phyloP scores from a whole-genome alignment of 371 early-diverging fungal genomes.

The Funneliformis caledonium region DNA sequence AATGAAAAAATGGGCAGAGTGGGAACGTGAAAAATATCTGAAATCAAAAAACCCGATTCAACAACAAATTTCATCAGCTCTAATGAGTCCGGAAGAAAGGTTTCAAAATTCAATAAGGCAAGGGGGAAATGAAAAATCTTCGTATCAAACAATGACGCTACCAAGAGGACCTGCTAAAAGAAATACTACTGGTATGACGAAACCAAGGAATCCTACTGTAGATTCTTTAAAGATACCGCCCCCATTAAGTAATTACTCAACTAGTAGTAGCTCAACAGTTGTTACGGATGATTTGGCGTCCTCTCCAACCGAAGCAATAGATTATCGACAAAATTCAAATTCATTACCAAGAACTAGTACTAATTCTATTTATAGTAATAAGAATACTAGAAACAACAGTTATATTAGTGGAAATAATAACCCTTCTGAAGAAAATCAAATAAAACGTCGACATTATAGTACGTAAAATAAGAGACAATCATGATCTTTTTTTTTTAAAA shows the following conservation, averaged over 20 bases:
- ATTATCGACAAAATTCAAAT: not conserved
- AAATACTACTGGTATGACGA: not conserved
- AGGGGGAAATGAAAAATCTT: not conserved
- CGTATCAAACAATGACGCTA: not conserved
- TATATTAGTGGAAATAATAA: not conserved
- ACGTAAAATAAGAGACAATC: not conserved
- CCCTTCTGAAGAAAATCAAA: not conserved
- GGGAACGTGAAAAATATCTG: constrained; percentile 50
- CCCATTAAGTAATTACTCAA: not conserved
- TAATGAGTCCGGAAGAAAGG: not conserved
- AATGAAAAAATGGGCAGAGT: constrained; percentile 78
- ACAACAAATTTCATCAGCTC: not conserved
- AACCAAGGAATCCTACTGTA: not conserved
- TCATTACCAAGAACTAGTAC: not conserved
- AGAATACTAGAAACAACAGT: too few relatives aligned
- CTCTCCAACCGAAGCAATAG: not conserved
- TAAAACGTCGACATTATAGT: not conserved
- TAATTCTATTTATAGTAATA: too few relatives aligned
- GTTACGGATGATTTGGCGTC: not conserved
- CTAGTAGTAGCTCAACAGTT: not conserved
- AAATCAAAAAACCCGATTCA: not conserved
- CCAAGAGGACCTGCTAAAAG: not conserved
- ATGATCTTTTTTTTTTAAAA: not conserved
- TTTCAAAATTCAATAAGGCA: not conserved
- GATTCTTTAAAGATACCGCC: constrained; percentile 24